Percentiles rank a stretch among this genome's conserved stretches.
Evolutionary conservation across 2,329 filamentous ascomycete species (phyloP).

Genomic region (Neonectria punicea): DNA sequence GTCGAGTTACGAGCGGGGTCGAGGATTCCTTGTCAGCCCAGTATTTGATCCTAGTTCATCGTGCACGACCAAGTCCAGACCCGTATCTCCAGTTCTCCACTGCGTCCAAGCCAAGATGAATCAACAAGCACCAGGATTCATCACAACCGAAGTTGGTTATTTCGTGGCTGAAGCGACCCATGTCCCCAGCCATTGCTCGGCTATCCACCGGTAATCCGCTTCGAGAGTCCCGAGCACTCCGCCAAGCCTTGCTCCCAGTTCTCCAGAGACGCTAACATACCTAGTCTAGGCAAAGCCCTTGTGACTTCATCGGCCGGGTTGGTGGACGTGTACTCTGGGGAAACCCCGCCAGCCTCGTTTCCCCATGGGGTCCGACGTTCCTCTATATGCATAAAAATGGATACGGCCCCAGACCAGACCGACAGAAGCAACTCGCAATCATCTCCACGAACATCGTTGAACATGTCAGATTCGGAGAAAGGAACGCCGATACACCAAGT

Average conservation of each 20-base stretch:
- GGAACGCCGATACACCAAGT: conserved; percentile 20
- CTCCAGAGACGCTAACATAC: neutral
- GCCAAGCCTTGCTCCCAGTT: neutral
- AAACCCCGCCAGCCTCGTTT: conserved; percentile 1
- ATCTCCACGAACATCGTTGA: neutral
- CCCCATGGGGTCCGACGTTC: conserved; percentile 11
- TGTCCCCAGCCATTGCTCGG: neutral
- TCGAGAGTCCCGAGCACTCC: neutral
- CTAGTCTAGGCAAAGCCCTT: neutral
- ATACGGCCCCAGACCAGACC: neutral
- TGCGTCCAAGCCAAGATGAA: neutral
- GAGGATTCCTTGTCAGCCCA: neutral
- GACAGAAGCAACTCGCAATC: neutral
- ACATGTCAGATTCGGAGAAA: conserved; percentile 36
- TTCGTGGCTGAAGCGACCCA: neutral
- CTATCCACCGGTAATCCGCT: conserved; percentile 19
- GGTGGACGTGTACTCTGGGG: neutral
- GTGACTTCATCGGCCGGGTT: neutral
- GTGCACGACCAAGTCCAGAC: neutral
- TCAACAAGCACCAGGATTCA: neutral
- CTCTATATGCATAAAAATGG: neutral
- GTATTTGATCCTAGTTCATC: too few relatives aligned
- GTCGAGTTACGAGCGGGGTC: neutral
- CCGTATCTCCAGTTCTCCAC: neutral
- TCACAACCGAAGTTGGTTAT: neutral